Evolutionary conservation across 2,329 filamentous ascomycete species (phyloP), one percentile per base, ranked within the genome.

Genomic region (Botrytis aclada): DNA sequence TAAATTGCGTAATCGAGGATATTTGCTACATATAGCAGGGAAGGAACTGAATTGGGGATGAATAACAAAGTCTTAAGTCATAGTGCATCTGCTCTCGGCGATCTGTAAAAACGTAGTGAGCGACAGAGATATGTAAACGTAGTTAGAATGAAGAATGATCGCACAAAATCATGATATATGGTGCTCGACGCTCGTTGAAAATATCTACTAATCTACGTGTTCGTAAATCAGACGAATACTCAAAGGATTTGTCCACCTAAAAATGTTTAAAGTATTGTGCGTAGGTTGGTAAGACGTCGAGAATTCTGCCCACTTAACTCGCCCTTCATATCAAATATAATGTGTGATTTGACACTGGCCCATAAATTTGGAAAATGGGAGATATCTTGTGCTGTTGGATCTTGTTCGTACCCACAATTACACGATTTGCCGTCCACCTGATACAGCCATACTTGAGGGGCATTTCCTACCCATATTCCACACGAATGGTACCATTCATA

Each of bases 21-120:
- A 6, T 51, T 37, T 25, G 5, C 34, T 9, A 10, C 8, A 34
- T n/a, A 9, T n/a, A 4, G 7, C 16, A n/a, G 63, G 41, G 18
- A 32, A 32, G 8, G 8, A 8, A n/a, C 12, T 9, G 14, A 18
- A 39, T 3, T 20, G 2, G 5, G 12, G 20, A 14, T 25, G 25
- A n/a, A 22, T 14, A 25, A 41, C 3, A 2, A 1, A 41, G 1
- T 47, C 25, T 0, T 25, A 10, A 9, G 34, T 6, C n/a, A 25
- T 6, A 37, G 58, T 58, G 18, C 14, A 18, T 39, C 22, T 61
- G 12, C 32, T 12, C 16, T 25, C 22, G 22, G 22, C 1, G 32
- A 61, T 37, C 22, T 39, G 12, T 16, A 1, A n/a, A 25, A 34
- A 61, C 18, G 3, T n/a, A 8, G 25, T n/a, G 9, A n/a, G 25